Evolutionary conservation across 352 stramenopile genomes (phyloP), one percentile per base, ranked within the genome.

Genomic region (Plasmopara muralis): DNA sequence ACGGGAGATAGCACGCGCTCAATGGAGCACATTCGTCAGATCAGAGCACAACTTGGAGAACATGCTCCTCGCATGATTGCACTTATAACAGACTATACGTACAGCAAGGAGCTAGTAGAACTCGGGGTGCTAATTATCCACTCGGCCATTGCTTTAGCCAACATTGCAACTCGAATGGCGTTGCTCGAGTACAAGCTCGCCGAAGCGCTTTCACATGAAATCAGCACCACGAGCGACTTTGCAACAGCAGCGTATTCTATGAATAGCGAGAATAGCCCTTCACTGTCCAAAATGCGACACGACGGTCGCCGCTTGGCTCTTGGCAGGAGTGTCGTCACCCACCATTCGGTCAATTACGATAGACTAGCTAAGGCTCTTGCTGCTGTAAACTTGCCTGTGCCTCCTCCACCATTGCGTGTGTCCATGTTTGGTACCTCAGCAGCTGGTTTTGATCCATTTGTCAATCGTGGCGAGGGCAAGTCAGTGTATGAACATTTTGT

Each of bases 401-500:
- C 70, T 10, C 70, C 70, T 8, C 70, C 76, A 2, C 76, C 76
- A n/a, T 67, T 66, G 45, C 76, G 76, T 55, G 76, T 87, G 55
- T 77, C 70, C 14, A 84, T 87, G 73, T 85, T 83, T 39, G 76
- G 76, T 53, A 79, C 70, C 12, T 79, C 70, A 16, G 66, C 63
- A 5, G 70, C 66, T 10, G 64, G 63, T 0, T 70, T 75, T 47
- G 75, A 87, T 41, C 73, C 72, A 50, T 87, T 87, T 55, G 45
- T 62, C 2, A 59, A 59, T 15, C 72, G 70, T 28, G 60, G 51
- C 9, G 47, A 57, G 16, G 50, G 53, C 5, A 70, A 72, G 53
- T 84, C 75, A 9, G 72, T 66, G 8, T 86, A 86, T 52, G 72
- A 86, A 48, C 67, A 84, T 66, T 86, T 79, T 51, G 75, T 76